A percentile compares a stretch with the other conserved stretches of the same genome.
Conservation (phyloP, 2,329 filamentous ascomycete genomes). For the Calonectria hawksworthii region DNA sequence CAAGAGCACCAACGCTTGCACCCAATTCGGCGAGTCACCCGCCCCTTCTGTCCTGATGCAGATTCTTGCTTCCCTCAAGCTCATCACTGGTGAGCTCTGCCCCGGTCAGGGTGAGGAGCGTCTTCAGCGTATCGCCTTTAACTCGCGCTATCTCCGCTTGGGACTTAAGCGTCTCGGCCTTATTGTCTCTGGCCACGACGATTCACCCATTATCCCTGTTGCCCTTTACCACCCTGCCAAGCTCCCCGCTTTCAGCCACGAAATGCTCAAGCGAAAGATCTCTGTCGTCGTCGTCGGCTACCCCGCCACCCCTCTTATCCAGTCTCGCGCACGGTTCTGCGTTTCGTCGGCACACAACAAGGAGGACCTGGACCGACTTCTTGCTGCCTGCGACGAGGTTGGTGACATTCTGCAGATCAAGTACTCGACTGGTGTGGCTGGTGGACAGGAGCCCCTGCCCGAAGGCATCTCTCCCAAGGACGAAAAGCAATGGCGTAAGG, state of each 20-base stretch:
- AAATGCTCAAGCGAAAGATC: slow-evolving; percentile 98
- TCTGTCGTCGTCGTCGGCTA: slow-evolving; percentile 98
- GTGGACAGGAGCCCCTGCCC: slow-evolving; percentile 83
- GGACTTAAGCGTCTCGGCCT: slow-evolving; percentile 96
- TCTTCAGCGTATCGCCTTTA: slow-evolving; percentile 95
- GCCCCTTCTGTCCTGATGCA: slow-evolving; percentile 91
- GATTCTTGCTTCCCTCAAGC: slow-evolving; percentile 86
- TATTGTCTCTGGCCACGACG: slow-evolving; percentile 97
- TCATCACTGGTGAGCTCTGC: slow-evolving; percentile 89
- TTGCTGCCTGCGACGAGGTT: slow-evolving; percentile 92
- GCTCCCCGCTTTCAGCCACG: slow-evolving; percentile 97
- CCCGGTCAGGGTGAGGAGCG: slow-evolving; percentile 96
- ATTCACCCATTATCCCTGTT: slow-evolving; percentile 95
- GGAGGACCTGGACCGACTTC: slow-evolving; percentile 92
- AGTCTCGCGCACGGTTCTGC: slow-evolving; percentile 95
- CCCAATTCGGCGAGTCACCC: slow-evolving; percentile 88
- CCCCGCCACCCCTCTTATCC: slow-evolving; percentile 94
- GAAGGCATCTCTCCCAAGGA: slow-evolving; percentile 79
- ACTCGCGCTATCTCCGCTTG: slow-evolving; percentile 97
- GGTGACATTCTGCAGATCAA: slow-evolving; percentile 94
- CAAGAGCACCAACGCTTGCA: slow-evolving; percentile 86
- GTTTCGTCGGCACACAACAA: slow-evolving; percentile 97
- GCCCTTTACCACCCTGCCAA: slow-evolving; percentile 99
- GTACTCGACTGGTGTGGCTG: slow-evolving; percentile 95
- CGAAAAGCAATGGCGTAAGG: slow-evolving; percentile 76